Evolutionary conservation across 1,284 basidiomycete genomes (phyloP).

Genomic region (Melampsora americana): DNA sequence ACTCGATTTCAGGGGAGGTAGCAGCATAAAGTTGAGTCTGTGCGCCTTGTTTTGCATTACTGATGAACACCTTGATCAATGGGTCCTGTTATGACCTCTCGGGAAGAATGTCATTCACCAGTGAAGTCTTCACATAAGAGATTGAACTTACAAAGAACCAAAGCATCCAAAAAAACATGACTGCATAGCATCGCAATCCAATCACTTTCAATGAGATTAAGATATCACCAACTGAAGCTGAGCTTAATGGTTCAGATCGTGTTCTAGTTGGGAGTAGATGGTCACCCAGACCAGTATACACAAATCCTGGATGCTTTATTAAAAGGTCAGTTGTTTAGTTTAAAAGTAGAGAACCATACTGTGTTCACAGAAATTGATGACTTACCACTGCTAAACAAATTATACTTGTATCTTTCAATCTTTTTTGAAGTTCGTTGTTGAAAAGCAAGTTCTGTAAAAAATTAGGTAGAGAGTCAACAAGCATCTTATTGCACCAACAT

Average conservation of each 20-base stretch:
- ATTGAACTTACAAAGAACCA: background rate
- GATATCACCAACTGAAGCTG: background rate
- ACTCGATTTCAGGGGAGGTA: conserved; percentile 13
- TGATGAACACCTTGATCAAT: background rate
- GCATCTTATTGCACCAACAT: background rate
- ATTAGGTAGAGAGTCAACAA: background rate
- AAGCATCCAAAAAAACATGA: background rate
- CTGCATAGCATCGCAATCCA: background rate
- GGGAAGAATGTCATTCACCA: background rate
- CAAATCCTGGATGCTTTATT: conserved; percentile 12
- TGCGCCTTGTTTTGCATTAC: background rate
- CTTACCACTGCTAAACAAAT: conserved; percentile 5
- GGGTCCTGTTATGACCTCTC: background rate
- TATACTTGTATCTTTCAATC: conserved; percentile 3
- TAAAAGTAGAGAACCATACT: background rate
- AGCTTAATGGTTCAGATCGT: background rate
- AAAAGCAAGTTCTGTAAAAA: conserved; percentile 8
- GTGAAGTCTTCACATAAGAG: background rate
- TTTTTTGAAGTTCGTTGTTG: conserved; percentile 1
- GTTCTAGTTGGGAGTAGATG: background rate
- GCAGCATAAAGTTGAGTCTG: conserved; percentile 12
- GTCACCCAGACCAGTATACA: background rate
- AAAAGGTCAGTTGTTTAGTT: background rate
- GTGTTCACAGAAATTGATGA: background rate
- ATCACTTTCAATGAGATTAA: background rate